Conservation (phyloP, 768 basidiomycete genomes). For the Mycena epipterygia region DNA sequence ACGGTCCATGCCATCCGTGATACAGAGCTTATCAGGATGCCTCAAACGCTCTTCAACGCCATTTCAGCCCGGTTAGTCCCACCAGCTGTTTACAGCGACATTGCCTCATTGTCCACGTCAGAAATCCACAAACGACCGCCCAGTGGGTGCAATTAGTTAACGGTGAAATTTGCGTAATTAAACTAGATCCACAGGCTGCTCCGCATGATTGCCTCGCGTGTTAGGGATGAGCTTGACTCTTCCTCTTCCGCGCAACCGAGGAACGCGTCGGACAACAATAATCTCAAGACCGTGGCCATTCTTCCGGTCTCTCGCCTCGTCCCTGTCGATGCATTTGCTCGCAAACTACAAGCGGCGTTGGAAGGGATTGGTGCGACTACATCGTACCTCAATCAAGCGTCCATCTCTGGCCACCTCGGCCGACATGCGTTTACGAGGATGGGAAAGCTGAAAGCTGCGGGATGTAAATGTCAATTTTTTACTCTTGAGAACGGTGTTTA, state of each 20-base stretch:
- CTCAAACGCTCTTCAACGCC: slow-evolving; percentile 96
- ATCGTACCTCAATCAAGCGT: slow-evolving; percentile 93
- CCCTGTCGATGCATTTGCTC: slow-evolving; percentile 91
- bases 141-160: slow-evolving; percentile 63
- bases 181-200: slow-evolving; percentile 64
- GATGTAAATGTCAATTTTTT: not conserved
- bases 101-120: slow-evolving; percentile 41
- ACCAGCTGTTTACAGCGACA: not conserved
- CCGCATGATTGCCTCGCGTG: slow-evolving; percentile 92
- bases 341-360: slow-evolving; percentile 88
- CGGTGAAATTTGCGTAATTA: not conserved
- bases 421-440: slow-evolving; percentile 96
- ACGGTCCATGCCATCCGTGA: slow-evolving; percentile 99
- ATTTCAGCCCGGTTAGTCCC: slow-evolving; percentile 82
- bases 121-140: slow-evolving; percentile 88
- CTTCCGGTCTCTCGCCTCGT: slow-evolving; percentile 89
- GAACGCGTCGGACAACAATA: slow-evolving; percentile 81
- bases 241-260: slow-evolving; percentile 63
- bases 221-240: slow-evolving; percentile 85
- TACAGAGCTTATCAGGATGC: slow-evolving; percentile 97
- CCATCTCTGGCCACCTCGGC: slow-evolving; percentile 92
- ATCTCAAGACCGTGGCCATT: slow-evolving; percentile 95
- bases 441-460: slow-evolving; percentile 95
- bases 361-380: slow-evolving; percentile 96
- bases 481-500: not conserved